A percentile compares a stretch with the other conserved stretches of the same genome.
Evolutionary conservation across 1,284 basidiomycete genomes (phyloP).

Genomic region (Ganoderma resinaceum): DNA sequence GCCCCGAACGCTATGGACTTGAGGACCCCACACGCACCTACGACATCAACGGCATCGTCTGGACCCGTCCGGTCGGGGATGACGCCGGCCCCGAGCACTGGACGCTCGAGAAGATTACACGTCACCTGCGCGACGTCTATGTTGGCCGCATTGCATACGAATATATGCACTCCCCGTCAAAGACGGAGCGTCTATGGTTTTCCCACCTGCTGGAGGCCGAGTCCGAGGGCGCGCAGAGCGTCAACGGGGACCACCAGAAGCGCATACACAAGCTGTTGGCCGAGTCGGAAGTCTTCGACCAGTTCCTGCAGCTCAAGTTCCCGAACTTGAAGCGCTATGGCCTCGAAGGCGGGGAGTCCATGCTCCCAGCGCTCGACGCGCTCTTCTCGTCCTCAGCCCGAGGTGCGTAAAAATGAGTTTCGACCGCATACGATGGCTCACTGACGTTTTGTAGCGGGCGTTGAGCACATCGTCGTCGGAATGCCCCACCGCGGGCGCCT

Average conservation of each 20-base stretch:
- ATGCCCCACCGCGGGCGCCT: slow-evolving; percentile 91
- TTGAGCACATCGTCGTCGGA: slow-evolving; percentile 76
- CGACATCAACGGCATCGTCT: slow-evolving; percentile 82
- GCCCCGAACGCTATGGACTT: slow-evolving; percentile 82
- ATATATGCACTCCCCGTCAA: slow-evolving; percentile 87
- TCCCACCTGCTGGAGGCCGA: slow-evolving; percentile 82
- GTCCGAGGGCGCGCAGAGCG: slow-evolving; percentile 42
- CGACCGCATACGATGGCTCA: not conserved
- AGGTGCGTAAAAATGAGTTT: slow-evolving; percentile 47
- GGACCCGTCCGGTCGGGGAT: slow-evolving; percentile 63
- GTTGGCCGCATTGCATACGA: slow-evolving; percentile 88
- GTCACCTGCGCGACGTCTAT: slow-evolving; percentile 76
- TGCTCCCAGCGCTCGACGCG: slow-evolving; percentile 85
- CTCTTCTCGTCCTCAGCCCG: slow-evolving; percentile 73
- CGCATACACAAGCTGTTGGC: slow-evolving; percentile 75
- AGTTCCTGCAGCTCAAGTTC: slow-evolving; percentile 83
- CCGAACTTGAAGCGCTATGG: slow-evolving; percentile 87
- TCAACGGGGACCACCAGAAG: slow-evolving; percentile 49
- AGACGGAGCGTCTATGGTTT: slow-evolving; percentile 86
- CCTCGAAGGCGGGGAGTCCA: slow-evolving; percentile 89
- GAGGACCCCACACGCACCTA: slow-evolving; percentile 59
- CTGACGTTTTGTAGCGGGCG: slow-evolving; percentile 54
- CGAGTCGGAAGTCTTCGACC: slow-evolving; percentile 82
- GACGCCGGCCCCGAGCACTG: slow-evolving; percentile 61
- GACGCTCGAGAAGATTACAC: slow-evolving; percentile 73